phyloP scores from a whole-genome alignment of 2,329 filamentous ascomycete genomes.

The Colletotrichum sidae region DNA sequence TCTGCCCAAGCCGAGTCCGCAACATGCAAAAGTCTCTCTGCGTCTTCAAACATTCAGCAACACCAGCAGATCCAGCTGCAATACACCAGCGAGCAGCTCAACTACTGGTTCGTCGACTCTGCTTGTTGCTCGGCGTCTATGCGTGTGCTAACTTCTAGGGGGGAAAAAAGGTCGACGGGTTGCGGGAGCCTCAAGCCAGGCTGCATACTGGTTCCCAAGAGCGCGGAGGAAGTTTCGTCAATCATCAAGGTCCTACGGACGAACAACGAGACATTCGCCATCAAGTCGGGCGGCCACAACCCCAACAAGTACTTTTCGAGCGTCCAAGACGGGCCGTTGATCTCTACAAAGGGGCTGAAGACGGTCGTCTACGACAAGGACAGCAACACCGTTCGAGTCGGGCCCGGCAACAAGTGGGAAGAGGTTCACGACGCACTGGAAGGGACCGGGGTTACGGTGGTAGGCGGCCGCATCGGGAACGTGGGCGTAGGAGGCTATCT shows the following conservation, averaged over 20 bases:
- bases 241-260: slow-evolving; percentile 62
- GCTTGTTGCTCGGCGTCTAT: background rate
- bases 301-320: slow-evolving; percentile 65
- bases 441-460: slow-evolving; percentile 54
- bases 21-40: slow-evolving; percentile 8
- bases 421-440: slow-evolving; percentile 54
- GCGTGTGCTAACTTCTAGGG: background rate
- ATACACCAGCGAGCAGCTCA: slow-evolving; percentile 8
- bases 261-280: slow-evolving; percentile 62
- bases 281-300: slow-evolving; percentile 69
- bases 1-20: background rate
- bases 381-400: slow-evolving; percentile 54
- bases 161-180: slow-evolving; percentile 51
- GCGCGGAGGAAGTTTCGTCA: slow-evolving; percentile 61
- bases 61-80: background rate
- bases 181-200: slow-evolving; percentile 56
- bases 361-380: slow-evolving; percentile 52
- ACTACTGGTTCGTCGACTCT: slow-evolving; percentile 6
- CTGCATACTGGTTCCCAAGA: slow-evolving; percentile 61
- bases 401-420: slow-evolving; percentile 58
- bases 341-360: slow-evolving; percentile 60
- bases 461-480: slow-evolving; percentile 58
- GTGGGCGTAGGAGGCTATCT: slow-evolving; percentile 61
- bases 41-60: slow-evolving; percentile 12
- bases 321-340: slow-evolving; percentile 59